Evolutionary conservation across 2,329 filamentous ascomycete genomes (phyloP), one percentile per base, ranked within the genome.

Genomic region (Fusarium equiseti): DNA sequence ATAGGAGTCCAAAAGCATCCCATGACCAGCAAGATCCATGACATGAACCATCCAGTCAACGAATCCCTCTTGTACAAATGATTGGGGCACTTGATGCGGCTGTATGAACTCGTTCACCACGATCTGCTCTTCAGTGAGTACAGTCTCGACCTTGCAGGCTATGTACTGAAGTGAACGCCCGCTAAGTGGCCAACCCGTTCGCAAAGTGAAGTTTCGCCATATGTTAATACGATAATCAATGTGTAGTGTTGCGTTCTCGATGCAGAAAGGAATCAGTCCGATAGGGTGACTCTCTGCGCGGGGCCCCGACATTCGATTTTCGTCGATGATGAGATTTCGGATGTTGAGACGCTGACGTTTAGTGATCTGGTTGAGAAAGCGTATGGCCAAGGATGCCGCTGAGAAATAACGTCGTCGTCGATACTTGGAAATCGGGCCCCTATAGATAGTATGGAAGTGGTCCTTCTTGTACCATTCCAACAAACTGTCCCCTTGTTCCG

Each of bases 231-330:
- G 53, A 1, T 66, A 59, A 8, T 73, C 56, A 11, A 73, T 7
- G 2, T 31, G 45, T 0, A 73, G 20, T 4, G 3, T 24, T 7
- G 59, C 38, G 13, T 71, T 73, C 8, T 73, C 51, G 1, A 22
- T 42, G 15, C 60, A 71, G 27, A 71, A 73, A 0, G 55, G 61
- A 4, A 72, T 69, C 4, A 73, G 3, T 0, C 67, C 70, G 8
- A 56, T 13, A 0, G 26, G 20, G 3, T 73, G 67, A 6, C 24
- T 31, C 2, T 61, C 58, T 2, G 55, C 20, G 0, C 12, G 4
- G 1, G 20, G 43, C 4, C 50, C 46, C 3, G 56, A 8, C 2
- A 20, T 10, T 0, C 0, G 22, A 26, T 61, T 54, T 22, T 73
- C 70, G 9, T 58, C 20, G 0, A 71, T 2, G 3, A 59, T 0